Evolutionary conservation across 768 basidiomycete species (phyloP), one percentile per base, ranked within the genome.

Genomic region (Tulasnella sp.): DNA sequence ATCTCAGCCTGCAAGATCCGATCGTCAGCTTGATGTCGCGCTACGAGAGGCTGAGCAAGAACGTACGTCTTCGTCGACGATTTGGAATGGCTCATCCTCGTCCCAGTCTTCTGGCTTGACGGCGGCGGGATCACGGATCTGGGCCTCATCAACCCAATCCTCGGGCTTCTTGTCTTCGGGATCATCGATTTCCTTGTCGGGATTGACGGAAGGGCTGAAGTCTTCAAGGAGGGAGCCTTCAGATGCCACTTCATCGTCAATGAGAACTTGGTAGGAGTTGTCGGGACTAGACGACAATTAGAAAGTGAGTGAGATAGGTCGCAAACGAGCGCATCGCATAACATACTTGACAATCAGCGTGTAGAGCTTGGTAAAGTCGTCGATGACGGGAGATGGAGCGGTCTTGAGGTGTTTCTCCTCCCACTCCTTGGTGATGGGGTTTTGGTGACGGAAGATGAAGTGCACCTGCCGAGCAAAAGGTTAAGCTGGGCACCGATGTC

Each of bases 381-480:
- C 91, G 81, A 97, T 94, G 79, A 90, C 86, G 68, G 97, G 97
- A 76, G 87, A 87, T 77, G 95, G 96, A 78, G 96, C 87, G 77
- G 87, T 82, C 73, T 86, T 89, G 77, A 99, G 90, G 84, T 99
- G 97, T 85, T 99, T 99, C 89, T 99, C 97, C 85, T 99, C 97
- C 79, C 88, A 89, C 81, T 95, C 94, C 80, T 94, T 94, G 67
- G 92, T 94, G 80, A 92, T 88, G 42, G 97, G 97, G 86, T 90
- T 96, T 86, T 91, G 90, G 88, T 98, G 93, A 81, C 96, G 93
- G 94, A 99, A 97, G 85, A 99, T 99, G 85, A 99, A 98, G 88
- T 99, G 97, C 71, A 98, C 86, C 93, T 96, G 81, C 31, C 15
- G 14, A 64, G 58, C 8, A 64, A n/a, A 5, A 64, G 58, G 25